Evolutionary conservation across 2,329 filamentous ascomycete species (phyloP), one percentile per base, ranked within the genome.

Genomic region (Aspergillus jensenii): DNA sequence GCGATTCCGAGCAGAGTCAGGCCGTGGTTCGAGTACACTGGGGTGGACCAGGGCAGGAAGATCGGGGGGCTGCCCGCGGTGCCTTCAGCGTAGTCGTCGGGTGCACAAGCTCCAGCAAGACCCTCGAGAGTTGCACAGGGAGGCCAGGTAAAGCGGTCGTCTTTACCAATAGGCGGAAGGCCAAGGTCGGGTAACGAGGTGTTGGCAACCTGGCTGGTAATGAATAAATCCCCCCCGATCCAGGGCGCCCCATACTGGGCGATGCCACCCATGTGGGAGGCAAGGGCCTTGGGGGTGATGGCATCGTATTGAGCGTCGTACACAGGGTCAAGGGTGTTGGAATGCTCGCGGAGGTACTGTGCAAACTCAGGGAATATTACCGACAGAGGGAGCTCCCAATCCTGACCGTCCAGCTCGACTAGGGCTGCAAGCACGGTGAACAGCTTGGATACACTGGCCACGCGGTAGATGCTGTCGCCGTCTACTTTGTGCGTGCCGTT

Each of bases 11-110:
- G 63, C 3, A 68, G 56, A 7, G 62, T 59, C 44, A 64, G 79
- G 1, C 73, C 80, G 3, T 77, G 68, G 61, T 84, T 83, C 27
- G 81, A 79, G 65, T 85, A 85, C 3, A 75, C 70, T 0, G 82
- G 80, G 3, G 71, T 77, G 0, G 75, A 72, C 61, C 78, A 80
- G 0, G 81, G 76, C 0, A 69, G 64, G 51, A 78, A 81, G 1
- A 76, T 68, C 0, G 81, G 80, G 6, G 72, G 67, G 21, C 40
- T 52, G 35, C 25, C 6, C 3, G 49, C 43, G 6, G 39, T 44
- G 8, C 55, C 55, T 6, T 44, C 23, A 9, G 37, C 19, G 44
- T 58, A 58, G 11, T 25, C 9, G 12, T 8, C 33, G 3, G 35
- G n/a, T 1, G 43, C 14, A 25, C 55, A 58, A 15, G 3, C 44